These are phyloP conservation scores for Leccinum obscurum DNA, from an alignment of 768 basidiomycete genomes.

Conservation along the genomic window DNA sequence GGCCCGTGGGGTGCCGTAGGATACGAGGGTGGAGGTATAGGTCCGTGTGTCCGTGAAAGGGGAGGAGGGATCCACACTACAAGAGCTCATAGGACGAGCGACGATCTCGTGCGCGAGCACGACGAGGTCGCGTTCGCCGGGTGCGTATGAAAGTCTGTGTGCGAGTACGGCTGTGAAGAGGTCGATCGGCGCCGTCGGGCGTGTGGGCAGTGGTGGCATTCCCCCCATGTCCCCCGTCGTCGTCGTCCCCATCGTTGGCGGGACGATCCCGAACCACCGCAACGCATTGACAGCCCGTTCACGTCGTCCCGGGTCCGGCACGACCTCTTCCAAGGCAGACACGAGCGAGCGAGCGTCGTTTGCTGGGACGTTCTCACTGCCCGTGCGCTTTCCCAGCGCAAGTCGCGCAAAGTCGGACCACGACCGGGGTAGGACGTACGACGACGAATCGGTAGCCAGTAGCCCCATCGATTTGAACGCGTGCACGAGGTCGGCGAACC, in stretches of 20 bases:
- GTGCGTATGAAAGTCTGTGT: conserved; percentile 65
- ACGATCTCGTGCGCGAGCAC: conserved; percentile 84
- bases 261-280: conserved; percentile 35
- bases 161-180: conserved; percentile 72
- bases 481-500: conserved; percentile 74
- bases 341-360: conserved; percentile 30
- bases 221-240: conserved; percentile 9
- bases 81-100: conserved; percentile 27
- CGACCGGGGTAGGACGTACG: conserved; percentile 19
- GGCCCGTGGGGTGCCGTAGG: conserved; percentile 55
- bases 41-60: conserved; percentile 41
- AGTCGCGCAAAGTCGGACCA: conserved; percentile 41
- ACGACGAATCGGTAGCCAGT: conserved; percentile 41
- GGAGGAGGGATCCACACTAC: too few relatives aligned
- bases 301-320: conserved; percentile 18
- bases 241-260: conserved; percentile 4
- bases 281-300: conserved; percentile 42
- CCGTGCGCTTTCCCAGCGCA: conserved; percentile 27
- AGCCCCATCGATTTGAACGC: conserved; percentile 72
- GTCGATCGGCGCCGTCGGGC: conserved; percentile 59
- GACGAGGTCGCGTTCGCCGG: conserved; percentile 82
- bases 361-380: neutral
- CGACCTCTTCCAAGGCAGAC: conserved; percentile 32
- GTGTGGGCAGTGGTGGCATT: conserved; percentile 46
- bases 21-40: conserved; percentile 59